phyloP scores from a whole-genome alignment of 1,139 yeast genomes.

The Yamadazyma friedrichii region DNA sequence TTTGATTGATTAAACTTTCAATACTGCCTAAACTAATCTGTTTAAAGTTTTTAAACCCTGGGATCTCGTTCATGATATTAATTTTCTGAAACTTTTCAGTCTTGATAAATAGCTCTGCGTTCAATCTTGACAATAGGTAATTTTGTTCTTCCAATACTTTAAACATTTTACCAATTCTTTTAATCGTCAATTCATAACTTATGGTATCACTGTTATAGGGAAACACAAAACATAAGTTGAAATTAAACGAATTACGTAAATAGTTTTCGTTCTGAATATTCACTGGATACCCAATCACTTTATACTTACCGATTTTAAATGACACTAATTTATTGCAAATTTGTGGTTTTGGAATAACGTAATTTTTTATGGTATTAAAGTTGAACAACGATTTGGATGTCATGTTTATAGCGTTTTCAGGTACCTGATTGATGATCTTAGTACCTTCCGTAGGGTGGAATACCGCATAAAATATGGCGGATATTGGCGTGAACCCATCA shows the following conservation, averaged over 20 bases:
- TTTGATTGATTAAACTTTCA: constrained; percentile 80
- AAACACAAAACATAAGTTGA: constrained; percentile 91
- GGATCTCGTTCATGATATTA: constrained; percentile 19
- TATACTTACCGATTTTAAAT: constrained; percentile 65
- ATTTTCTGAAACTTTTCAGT: constrained; percentile 14
- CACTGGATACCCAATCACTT: constrained; percentile 90
- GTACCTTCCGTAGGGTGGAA: constrained; percentile 97
- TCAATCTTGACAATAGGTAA: constrained; percentile 62
- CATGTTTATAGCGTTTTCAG: constrained; percentile 54
- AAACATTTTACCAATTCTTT: constrained; percentile 85
- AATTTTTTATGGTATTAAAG: constrained; percentile 85
- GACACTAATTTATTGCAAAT: constrained; percentile 81
- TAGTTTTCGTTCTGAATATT: constrained; percentile 72
- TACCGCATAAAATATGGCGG: constrained; percentile 84
- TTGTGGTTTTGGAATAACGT: constrained; percentile 90
- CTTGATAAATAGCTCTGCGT: constrained; percentile 37
- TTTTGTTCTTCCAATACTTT: constrained; percentile 88
- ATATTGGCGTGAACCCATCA: constrained; percentile 78
- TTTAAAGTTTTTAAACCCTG: constrained; percentile 42
- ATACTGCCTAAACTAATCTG: constrained; percentile 58
- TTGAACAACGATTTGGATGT: constrained; percentile 48
- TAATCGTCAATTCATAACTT: constrained; percentile 83
- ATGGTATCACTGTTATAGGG: constrained; percentile 77
- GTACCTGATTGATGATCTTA: constrained; percentile 90
- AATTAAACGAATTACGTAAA: constrained; percentile 87